These are phyloP conservation scores for Ascochyta fabae DNA, from an alignment of 2,329 filamentous ascomycete genomes.

Conservation along the genomic window DNA sequence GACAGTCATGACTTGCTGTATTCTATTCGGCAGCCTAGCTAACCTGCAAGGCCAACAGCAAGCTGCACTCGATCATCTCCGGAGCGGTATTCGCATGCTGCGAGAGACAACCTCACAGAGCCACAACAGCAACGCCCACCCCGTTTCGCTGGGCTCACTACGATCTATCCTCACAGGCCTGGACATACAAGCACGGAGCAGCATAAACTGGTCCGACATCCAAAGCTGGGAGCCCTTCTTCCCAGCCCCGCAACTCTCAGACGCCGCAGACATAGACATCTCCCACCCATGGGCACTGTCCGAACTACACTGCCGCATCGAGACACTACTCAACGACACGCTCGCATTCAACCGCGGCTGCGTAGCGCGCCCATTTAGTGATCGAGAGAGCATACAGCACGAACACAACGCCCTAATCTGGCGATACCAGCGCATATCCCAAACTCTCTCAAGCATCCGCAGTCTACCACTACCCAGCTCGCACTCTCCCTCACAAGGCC, in stretches of 20 bases:
- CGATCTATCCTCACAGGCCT: slow-evolving; percentile 40
- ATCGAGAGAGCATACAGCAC: slow-evolving; percentile 20
- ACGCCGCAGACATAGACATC: slow-evolving; percentile 2
- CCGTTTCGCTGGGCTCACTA: slow-evolving; percentile 36
- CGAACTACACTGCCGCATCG: slow-evolving; percentile 26
- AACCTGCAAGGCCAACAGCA: slow-evolving; percentile 42
- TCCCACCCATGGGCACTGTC: slow-evolving; percentile 11
- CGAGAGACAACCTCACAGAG: slow-evolving; percentile 34
- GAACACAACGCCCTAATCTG: slow-evolving; percentile 12
- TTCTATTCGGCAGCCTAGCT: slow-evolving; percentile 42
- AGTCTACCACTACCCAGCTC: neutral
- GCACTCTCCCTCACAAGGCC: slow-evolving; percentile 3
- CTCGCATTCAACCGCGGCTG: slow-evolving; percentile 33
- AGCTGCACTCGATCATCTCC: slow-evolving; percentile 38
- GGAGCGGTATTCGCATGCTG: slow-evolving; percentile 40
- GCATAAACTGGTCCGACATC: slow-evolving; percentile 31
- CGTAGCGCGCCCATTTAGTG: slow-evolving; percentile 15
- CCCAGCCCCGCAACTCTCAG: slow-evolving; percentile 8
- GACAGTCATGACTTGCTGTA: slow-evolving; percentile 39
- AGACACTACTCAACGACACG: slow-evolving; percentile 33
- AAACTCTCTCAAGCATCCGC: slow-evolving; percentile 14
- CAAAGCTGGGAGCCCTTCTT: slow-evolving; percentile 35
- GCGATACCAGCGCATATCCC: slow-evolving; percentile 16
- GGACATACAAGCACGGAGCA: slow-evolving; percentile 39
- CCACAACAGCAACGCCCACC: slow-evolving; percentile 17